Percentiles rank a stretch among this genome's conserved stretches.
phyloP scores from a whole-genome alignment of 306 rosid species.

The Elaeagnus macrophylla region DNA sequence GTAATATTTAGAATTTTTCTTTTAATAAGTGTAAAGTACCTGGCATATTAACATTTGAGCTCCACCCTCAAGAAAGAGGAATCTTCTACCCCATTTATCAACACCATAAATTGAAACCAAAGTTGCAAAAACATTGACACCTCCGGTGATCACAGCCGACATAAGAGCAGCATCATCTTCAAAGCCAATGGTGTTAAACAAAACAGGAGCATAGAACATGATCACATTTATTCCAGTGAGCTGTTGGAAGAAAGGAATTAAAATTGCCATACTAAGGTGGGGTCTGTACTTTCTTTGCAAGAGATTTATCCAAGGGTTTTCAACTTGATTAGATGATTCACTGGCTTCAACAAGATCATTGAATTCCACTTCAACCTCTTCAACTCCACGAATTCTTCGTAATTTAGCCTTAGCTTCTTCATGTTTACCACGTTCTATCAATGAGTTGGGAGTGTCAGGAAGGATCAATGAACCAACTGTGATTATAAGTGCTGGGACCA shows the following conservation, averaged over 20 bases:
- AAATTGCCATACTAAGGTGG: slow-evolving; percentile 49
- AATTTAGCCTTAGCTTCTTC: slow-evolving; percentile 50
- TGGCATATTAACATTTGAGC: slow-evolving; percentile 74
- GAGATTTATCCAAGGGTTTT: slow-evolving; percentile 68
- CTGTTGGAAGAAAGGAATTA: slow-evolving; percentile 84
- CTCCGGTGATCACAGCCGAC: slow-evolving; percentile 84
- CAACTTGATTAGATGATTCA: slow-evolving; percentile 44
- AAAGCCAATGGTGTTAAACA: slow-evolving; percentile 73
- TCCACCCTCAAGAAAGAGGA: slow-evolving; percentile 79
- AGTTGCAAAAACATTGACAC: slow-evolving; percentile 64
- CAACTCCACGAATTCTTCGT: slow-evolving; percentile 41
- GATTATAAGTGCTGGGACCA: slow-evolving; percentile 75
- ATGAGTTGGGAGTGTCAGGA: slow-evolving; percentile 83
- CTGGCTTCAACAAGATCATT: slow-evolving; percentile 66
- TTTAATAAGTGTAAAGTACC: slow-evolving; percentile 24
- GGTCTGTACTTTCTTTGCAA: slow-evolving; percentile 69
- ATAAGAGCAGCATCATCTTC: slow-evolving; percentile 56
- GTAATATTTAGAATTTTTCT: too few species aligned
- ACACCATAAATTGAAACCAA: slow-evolving; percentile 68
- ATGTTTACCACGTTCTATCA: slow-evolving; percentile 67
- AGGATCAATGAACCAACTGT: slow-evolving; percentile 52
- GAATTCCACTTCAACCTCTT: slow-evolving; percentile 63
- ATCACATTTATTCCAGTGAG: slow-evolving; percentile 83
- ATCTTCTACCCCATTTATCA: slow-evolving; percentile 87
- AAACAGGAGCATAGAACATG: slow-evolving; percentile 83